Base-by-base conservation (phyloP, 2,329 filamentous ascomycete species). In the Claviceps citrina region DNA sequence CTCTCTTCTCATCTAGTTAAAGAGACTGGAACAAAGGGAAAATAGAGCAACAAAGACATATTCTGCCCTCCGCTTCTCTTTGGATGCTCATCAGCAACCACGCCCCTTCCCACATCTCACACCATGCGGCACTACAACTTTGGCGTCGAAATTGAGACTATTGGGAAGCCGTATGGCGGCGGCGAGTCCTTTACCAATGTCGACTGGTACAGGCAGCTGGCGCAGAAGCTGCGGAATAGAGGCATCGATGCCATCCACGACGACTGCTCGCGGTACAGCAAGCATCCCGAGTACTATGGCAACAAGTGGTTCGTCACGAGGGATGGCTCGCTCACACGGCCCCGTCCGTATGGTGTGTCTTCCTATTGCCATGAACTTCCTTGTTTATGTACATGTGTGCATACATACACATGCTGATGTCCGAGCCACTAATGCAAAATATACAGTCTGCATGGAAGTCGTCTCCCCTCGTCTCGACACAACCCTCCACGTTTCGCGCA, bases 371-470 rank as follows among this genome's bases (percentile, higher is more conserved):
- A 27, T 1, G 2, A n/a, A n/a, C n/a, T n/a, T n/a, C n/a, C n/a
- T n/a, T n/a, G n/a, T n/a, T n/a, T n/a, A n/a, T 18, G 2, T 19
- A 16, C 4, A 27, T 12, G 1, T 1, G 10, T 10, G 27, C 6
- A 18, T n/a, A 7, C 16, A 20, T 27, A 18, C 16, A 19, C 5
- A 7, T 28, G 9, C 39, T 36, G 24, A 36, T 38, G 3, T 4
- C 33, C 16, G 6, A 18, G 13, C 15, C 19, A 22, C 28, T 19
- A 27, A 26, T n/a, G n/a, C n/a, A n/a, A n/a, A n/a, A n/a, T n/a
- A n/a, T n/a, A n/a, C 27, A 61, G 60, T 63, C 20, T 61, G 58
- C 48, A 62, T 63, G 58, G 60, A 63, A 42, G 60, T 61, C 36
- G 60, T 63, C 25, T 63, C 60, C 33, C 60, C 60, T 36, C 54